Percentiles rank a stretch among this genome's conserved stretches.
Evolutionary conservation across 371 early-diverging fungal genomes (phyloP).

Genomic region (Syncephalastrum sp.): DNA sequence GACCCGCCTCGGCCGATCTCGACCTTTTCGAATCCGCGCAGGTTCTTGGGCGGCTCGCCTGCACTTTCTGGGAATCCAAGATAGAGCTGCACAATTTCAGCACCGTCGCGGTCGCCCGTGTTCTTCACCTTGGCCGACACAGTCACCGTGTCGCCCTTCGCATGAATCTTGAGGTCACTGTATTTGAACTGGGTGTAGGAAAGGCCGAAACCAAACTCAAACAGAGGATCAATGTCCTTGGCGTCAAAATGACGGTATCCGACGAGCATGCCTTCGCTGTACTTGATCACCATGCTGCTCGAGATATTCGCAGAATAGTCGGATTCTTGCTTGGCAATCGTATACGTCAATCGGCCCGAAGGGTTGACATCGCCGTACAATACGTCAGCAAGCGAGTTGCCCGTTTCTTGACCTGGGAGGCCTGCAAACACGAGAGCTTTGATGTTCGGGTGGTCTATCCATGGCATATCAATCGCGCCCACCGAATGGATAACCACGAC

Average conservation of each 20-base stretch:
- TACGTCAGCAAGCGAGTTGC: constrained; percentile 50
- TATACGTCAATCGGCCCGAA: constrained; percentile 51
- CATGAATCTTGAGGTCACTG: constrained; percentile 9
- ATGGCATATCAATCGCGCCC: constrained; percentile 49
- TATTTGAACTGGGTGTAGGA: constrained; percentile 56
- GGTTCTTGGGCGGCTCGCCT: constrained; percentile 40
- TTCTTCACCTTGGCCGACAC: constrained; percentile 40
- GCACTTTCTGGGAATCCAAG: constrained; percentile 39
- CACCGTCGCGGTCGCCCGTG: constrained; percentile 42
- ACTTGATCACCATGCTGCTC: constrained; percentile 21
- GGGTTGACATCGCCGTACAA: constrained; percentile 57
- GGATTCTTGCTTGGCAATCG: constrained; percentile 23
- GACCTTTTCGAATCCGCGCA: constrained; percentile 46
- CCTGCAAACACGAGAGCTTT: constrained; percentile 41
- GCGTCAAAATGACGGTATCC: constrained; percentile 53
- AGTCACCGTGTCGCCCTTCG: constrained; percentile 7
- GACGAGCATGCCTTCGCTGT: constrained; percentile 47
- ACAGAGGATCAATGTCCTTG: constrained; percentile 44
- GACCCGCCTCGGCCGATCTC: constrained; percentile 20
- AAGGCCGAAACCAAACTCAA: constrained; percentile 56
- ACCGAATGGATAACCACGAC: constrained; percentile 53
- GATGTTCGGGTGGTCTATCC: constrained; percentile 49
- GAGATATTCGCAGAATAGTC: constrained; percentile 38
- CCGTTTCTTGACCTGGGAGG: constrained; percentile 54
- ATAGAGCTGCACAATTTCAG: constrained; percentile 53